Base-by-base conservation (phyloP, 352 stramenopile genomes). In the Globisporangium lucens region DNA sequence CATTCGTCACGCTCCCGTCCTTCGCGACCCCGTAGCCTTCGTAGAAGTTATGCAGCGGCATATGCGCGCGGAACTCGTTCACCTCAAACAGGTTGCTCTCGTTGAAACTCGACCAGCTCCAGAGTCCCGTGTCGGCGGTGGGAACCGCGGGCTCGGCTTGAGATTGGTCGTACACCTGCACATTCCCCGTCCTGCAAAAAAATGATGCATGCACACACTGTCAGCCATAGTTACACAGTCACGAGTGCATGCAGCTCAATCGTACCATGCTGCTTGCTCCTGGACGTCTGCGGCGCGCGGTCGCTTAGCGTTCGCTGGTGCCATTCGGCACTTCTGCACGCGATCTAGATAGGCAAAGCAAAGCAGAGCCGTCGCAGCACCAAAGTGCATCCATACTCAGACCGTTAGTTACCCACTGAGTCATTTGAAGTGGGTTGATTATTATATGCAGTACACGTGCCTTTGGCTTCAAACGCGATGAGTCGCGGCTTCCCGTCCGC, bases 41-140 rank as follows among this genome's bases (percentile, higher is more conserved):
- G 47, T 90, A 95, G 43, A 90, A 88, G 67, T 95, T 95, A 75
- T 95, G 86, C 65, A 95, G 68, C 33, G 81, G 77, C 77, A 93
- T 85, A 52, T 92, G 72, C 43, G 78, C 66, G n/a, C 85, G 87
- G 43, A 95, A 93, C 35, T 93, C 83, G 59, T 77, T 68, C 33
- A 95, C 77, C 49, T 93, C 83, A 49, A 93, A 71, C 41, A 94
- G 71, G 57, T 90, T 89, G 17, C 68, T 72, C 53, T 86, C 80
- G 5, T 64, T 61, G 30, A 80, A 87, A 27, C 66, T 58, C n/a
- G 72, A 24, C 85, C 85, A 92, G 66, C 75, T 82, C 85, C 85
- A 94, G 33, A 90, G 62, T 22, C 71, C 77, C 20, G 71, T 58
- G 36, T 79, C 47, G 2, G 41, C 63, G 4, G 41, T 10, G 0